Conservation (phyloP, 2,329 filamentous ascomycete genomes). For the Fusarium sp. region DNA sequence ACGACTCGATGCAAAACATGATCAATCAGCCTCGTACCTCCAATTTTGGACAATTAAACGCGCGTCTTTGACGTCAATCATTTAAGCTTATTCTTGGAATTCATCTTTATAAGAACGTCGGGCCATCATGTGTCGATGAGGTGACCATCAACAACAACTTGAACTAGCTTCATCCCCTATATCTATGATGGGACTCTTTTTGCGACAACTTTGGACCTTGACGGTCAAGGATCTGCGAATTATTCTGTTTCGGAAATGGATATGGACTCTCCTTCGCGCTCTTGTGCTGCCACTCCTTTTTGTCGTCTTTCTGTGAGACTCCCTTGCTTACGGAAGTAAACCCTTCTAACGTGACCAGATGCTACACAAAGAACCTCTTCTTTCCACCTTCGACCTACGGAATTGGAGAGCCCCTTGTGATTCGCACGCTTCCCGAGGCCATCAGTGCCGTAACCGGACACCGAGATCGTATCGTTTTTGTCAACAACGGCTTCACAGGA, state of each 20-base stretch:
- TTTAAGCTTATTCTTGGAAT: background rate
- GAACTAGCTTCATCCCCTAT: background rate
- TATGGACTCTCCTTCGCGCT: background rate
- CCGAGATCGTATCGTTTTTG: background rate
- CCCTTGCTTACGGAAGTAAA: no score
- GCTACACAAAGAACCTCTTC: conserved; percentile 3
- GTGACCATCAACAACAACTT: background rate
- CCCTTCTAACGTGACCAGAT: background rate
- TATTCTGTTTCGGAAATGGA: conserved; percentile 2
- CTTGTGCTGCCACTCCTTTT: background rate
- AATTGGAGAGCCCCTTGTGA: background rate
- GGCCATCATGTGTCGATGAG: background rate
- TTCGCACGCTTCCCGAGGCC: background rate
- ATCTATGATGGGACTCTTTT: background rate
- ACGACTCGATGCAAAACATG: background rate
- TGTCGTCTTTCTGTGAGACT: background rate
- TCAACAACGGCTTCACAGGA: background rate
- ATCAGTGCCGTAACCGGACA: background rate
- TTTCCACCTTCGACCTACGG: background rate
- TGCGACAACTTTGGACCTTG: background rate
- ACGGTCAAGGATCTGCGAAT: background rate
- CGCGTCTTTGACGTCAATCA: background rate
- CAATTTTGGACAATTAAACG: background rate
- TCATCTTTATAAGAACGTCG: background rate
- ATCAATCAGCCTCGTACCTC: background rate